Evolutionary conservation across 179 eudicot species (phyloP), one percentile per base, ranked within the genome.

Genomic region (Gypsophila paniculata): DNA sequence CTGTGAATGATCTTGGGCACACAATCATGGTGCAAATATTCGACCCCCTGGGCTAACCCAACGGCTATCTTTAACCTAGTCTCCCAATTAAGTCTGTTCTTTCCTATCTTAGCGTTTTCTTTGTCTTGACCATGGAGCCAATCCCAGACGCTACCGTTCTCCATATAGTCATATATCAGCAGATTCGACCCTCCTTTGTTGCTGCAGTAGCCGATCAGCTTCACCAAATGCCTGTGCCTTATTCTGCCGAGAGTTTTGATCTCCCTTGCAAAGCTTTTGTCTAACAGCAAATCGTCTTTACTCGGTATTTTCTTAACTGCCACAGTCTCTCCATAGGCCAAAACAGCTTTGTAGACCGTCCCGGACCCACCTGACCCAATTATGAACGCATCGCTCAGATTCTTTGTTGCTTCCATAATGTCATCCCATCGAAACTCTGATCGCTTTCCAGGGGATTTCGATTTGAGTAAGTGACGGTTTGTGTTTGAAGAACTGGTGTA

Each of bases 281-380:
- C 95, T 29, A 86, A 59, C 81, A 85, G 2, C 10, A 77, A 66
- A 63, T 92, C 96, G 69, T 93, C 99, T 75, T 89, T 90, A 54
- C 78, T 82, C 0, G 77, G 79, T 73, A 95, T 92, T 77, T 82
- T 92, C 77, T 95, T 95, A 53, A 95, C 88, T 15, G 99, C 99
- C 9, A 95, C 85, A 0, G 85, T 87, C 73, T 88, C 91, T 42
- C 99, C 96, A 13, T 77, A 80, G 9, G 78, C 75, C 63, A 95
- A 68, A 65, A 85, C 91, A 2, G 98, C 99, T 78, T 78, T 87
- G 83, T 95, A 95, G 57, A 95, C 72, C 0, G 96, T 92, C 23
- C 99, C 98, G 0, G 97, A 86, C 22, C 99, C 99, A 3, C 99
- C 99, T 0, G 98, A 84, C 19, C 99, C 99, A 32, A 95, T 85